A percentile compares a stretch with the other conserved stretches of the same genome.
Conservation (phyloP, 2,329 filamentous ascomycete species). For the Trichoderma lentiforme region DNA sequence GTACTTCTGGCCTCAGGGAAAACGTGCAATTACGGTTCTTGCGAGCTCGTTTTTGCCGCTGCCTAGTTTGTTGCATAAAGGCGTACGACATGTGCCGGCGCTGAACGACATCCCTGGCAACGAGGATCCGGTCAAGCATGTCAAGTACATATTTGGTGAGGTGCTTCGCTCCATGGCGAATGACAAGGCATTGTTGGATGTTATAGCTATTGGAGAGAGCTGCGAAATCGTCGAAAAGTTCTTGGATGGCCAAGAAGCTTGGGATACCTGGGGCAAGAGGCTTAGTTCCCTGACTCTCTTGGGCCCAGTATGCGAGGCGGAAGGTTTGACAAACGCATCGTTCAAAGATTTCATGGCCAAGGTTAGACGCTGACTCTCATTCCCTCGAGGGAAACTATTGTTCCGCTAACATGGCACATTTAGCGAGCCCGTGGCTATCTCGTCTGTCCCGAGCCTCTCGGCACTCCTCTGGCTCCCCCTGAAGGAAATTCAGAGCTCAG, state of each 20-base stretch:
- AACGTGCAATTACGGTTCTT: conserved; percentile 55
- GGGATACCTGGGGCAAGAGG: conserved; percentile 41
- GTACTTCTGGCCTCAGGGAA: conserved; percentile 67
- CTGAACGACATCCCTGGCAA: conserved; percentile 65
- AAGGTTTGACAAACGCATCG: conserved; percentile 39
- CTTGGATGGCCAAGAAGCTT: conserved; percentile 54
- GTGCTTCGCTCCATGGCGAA: conserved; percentile 52
- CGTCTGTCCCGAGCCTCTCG: conserved; percentile 48
- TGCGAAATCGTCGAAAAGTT: conserved; percentile 57
- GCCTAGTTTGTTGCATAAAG: conserved; percentile 58
- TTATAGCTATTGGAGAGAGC: conserved; percentile 69
- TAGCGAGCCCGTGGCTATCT: conserved; percentile 62
- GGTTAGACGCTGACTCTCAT: conserved; percentile 34
- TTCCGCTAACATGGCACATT: conserved; percentile 14
- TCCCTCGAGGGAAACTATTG: conserved; percentile 5
- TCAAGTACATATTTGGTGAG: conserved; percentile 62
- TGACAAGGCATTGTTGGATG: conserved; percentile 55
- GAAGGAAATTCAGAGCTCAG: conserved; percentile 43
- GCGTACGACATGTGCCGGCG: conserved; percentile 47
- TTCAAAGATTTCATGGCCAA: conserved; percentile 51
- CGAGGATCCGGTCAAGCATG: conserved; percentile 55
- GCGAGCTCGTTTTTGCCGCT: conserved; percentile 60
- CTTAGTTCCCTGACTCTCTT: conserved; percentile 50
- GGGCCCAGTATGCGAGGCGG: conserved; percentile 43
- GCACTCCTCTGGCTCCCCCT: conserved; percentile 52